Base-by-base conservation (phyloP, 768 basidiomycete genomes). In the Pisolithus albus region DNA sequence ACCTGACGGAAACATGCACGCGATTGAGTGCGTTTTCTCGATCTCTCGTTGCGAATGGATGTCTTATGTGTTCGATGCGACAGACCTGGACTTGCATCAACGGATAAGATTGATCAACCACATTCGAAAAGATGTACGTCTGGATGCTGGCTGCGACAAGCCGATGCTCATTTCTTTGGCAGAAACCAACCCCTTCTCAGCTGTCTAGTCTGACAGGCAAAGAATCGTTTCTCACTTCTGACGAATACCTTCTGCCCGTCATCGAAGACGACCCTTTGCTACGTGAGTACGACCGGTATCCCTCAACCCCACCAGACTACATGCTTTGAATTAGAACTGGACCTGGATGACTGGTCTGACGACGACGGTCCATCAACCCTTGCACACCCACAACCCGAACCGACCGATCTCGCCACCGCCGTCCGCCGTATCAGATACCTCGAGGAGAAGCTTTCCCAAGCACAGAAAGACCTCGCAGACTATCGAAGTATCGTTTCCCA, bases 221-320 rank as follows among this genome's bases (percentile, higher is more conserved):
- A 0, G 87, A 90, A 63, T 48, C 74, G 0, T 77, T 91, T 58
- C 80, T 94, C 54, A 64, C 71, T 11, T 80, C 83, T 7, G 94
- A 98, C 61, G 80, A 80, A 50, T 90, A 90, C 61, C 80, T 98
- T 19, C 77, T 80, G 38, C 95, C 95, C 2, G 81, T 79, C 26
- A 57, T 96, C 40, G 84, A 88, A 60, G 86, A 93, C 59, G 95
- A 97, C 63, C 87, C 92, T 2, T 69, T 96, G 11, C 83, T 98
- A 21, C 89, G 95, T 96, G 61, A 62, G 87, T 15, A 5, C 11
- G 26, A 23, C 8, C 7, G 8, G 9, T 4, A 18, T 15, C 26
- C 74, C 5, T 34, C n/a, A 7, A 45, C 7, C 38, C 30, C 26
- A n/a, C 18, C 23, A 3, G 32, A 39, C 26, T 11, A 40, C 47